Evolutionary conservation across 345 rosid species (phyloP).

Genomic region (Populus davidiana): DNA sequence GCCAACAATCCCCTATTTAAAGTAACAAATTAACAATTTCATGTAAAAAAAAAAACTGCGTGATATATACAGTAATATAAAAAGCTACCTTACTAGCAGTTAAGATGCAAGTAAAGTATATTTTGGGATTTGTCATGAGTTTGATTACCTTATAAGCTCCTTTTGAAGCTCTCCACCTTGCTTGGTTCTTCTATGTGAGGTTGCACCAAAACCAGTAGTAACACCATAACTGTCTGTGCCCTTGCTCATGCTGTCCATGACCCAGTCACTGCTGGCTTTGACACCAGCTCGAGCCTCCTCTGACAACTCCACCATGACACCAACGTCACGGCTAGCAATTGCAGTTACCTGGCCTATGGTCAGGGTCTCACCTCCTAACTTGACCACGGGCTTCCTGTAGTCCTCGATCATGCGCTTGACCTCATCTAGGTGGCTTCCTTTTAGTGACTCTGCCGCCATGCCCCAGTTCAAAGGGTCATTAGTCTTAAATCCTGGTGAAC

Average conservation of each 20-base stretch:
- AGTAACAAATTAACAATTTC: background rate
- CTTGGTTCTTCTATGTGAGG: constrained; percentile 29
- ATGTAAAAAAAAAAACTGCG: background rate
- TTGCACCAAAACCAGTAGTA: constrained; percentile 32
- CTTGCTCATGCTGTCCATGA: constrained; percentile 19
- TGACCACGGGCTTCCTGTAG: constrained; percentile 50
- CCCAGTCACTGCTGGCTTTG: constrained; percentile 32
- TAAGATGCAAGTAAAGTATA: background rate
- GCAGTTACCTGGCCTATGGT: constrained; percentile 80
- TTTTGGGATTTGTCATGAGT: background rate
- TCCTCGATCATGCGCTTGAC: constrained; percentile 74
- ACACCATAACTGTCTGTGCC: constrained; percentile 35
- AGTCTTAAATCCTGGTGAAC: background rate
- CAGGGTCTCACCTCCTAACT: constrained; percentile 64
- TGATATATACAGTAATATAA: background rate
- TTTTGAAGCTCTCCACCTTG: constrained; percentile 27
- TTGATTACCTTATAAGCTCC: constrained; percentile 24
- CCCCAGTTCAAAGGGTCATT: constrained; percentile 75
- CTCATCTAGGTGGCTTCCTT: constrained; percentile 82
- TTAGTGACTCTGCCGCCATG: constrained; percentile 57
- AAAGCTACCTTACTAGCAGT: background rate
- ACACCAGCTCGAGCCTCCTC: constrained; percentile 18
- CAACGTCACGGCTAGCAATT: constrained; percentile 30
- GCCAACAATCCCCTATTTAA: background rate
- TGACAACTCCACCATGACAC: constrained; percentile 15